Percentiles rank a stretch among this genome's conserved stretches.
Conservation (phyloP, 2,329 filamentous ascomycete species). For the Epichloe amarillans region DNA sequence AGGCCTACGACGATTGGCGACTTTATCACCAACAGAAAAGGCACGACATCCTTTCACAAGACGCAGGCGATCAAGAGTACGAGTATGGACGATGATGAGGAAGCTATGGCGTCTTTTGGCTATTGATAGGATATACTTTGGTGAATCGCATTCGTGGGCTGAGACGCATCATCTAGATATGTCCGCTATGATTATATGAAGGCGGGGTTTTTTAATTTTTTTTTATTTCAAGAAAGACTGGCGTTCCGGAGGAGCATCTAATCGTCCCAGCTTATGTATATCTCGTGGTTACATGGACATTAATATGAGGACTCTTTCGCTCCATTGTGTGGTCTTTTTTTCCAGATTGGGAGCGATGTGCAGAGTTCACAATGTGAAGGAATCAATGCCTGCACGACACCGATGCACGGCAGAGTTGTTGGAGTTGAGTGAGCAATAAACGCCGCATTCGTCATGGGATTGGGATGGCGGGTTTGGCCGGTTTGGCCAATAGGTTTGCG, state of each 20-base stretch:
- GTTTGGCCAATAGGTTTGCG: too few species aligned
- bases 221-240: background rate
- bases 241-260: background rate
- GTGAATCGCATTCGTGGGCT: background rate
- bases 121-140: slow-evolving; percentile 13
- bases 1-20: slow-evolving; percentile 28
- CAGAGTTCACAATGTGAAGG: background rate
- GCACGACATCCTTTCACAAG: slow-evolving; percentile 7
- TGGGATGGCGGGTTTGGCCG: too few species aligned
- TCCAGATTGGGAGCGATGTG: too few species aligned
- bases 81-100: slow-evolving; percentile 36
- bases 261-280: background rate
- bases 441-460: too few species aligned
- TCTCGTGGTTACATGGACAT: background rate
- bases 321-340: background rate
- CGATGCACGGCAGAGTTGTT: too few species aligned
- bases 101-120: slow-evolving; percentile 32
- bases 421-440: too few species aligned
- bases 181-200: background rate
- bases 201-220: background rate
- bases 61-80: slow-evolving; percentile 12
- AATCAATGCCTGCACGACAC: background rate
- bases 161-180: background rate
- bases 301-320: background rate
- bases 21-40: slow-evolving; percentile 24